Conservation (phyloP, 1,284 basidiomycete genomes). For the Leccinum fuscescens region DNA sequence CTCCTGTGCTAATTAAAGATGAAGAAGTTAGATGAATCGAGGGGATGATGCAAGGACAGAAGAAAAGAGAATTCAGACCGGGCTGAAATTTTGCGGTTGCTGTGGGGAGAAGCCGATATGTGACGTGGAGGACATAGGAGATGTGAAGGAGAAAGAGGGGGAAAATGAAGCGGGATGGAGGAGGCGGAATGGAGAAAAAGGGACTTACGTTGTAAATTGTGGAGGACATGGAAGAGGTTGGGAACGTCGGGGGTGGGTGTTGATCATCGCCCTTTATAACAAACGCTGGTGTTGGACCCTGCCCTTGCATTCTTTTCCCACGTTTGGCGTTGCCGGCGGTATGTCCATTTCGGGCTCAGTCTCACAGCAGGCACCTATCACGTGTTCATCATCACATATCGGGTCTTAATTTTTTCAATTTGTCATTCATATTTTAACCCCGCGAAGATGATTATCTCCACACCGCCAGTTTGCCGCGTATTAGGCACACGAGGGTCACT, state of each 20-base stretch:
- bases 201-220: constrained; percentile 48
- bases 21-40: constrained; percentile 20
- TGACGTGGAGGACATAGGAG: background rate
- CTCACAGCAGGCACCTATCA: constrained; percentile 31
- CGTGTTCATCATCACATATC: constrained; percentile 26
- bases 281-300: constrained; percentile 35
- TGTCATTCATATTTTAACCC: constrained; percentile 14
- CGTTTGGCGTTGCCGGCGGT: constrained; percentile 36
- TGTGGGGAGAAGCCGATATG: constrained; percentile 3
- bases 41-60: background rate
- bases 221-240: constrained; percentile 42
- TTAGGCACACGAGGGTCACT: constrained; percentile 1
- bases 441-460: constrained; percentile 25
- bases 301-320: constrained; percentile 36
- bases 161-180: background rate
- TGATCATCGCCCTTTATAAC: constrained; percentile 41
- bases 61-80: constrained; percentile 3
- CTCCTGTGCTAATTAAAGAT: background rate
- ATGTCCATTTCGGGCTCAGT: constrained; percentile 30
- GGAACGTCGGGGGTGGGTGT: constrained; percentile 38
- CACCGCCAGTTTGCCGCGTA: background rate
- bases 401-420: constrained; percentile 18
- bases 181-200: background rate
- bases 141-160: background rate
- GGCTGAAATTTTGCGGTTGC: constrained; percentile 29